Conservation (phyloP, 768 basidiomycete genomes). For the Sistotremastrum suecicum region DNA sequence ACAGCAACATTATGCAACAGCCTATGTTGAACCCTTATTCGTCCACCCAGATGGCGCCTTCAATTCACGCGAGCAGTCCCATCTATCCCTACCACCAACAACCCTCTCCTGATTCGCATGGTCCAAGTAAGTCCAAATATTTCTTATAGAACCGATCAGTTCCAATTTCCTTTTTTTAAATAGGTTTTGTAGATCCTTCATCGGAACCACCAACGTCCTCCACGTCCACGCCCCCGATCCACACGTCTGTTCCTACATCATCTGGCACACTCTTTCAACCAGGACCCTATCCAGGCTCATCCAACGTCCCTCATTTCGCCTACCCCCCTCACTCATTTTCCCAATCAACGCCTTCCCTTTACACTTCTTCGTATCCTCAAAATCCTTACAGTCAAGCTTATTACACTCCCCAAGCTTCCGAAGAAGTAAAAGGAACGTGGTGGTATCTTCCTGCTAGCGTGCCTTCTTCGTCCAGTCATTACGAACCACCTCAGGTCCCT, state of each 20-base stretch:
- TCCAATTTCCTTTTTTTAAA: no score
- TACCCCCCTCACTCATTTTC: slow-evolving; percentile 4
- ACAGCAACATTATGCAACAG: slow-evolving; percentile 24
- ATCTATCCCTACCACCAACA: slow-evolving; percentile 26
- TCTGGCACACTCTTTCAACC: neutral
- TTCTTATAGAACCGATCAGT: no score
- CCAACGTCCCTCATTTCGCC: slow-evolving; percentile 1
- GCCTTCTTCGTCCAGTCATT: neutral
- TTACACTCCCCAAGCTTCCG: no score
- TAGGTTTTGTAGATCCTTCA: no score
- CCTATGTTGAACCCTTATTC: slow-evolving; percentile 24
- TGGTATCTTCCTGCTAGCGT: slow-evolving; percentile 4
- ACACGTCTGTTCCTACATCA: slow-evolving; percentile 14
- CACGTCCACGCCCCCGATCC: no score
- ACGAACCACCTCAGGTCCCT: slow-evolving; percentile 1
- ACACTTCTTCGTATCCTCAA: slow-evolving; percentile 1
- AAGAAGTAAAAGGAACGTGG: neutral
- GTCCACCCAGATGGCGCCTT: slow-evolving; percentile 23
- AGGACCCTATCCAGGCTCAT: slow-evolving; percentile 1
- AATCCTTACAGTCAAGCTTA: neutral
- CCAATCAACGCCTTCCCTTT: neutral
- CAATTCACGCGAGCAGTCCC: slow-evolving; percentile 14
- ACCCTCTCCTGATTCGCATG: slow-evolving; percentile 14
- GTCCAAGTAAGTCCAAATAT: no score
- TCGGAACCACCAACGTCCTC: no score